Conservation (phyloP, 2,329 filamentous ascomycete species). For the Gliomastix tumulicola region DNA sequence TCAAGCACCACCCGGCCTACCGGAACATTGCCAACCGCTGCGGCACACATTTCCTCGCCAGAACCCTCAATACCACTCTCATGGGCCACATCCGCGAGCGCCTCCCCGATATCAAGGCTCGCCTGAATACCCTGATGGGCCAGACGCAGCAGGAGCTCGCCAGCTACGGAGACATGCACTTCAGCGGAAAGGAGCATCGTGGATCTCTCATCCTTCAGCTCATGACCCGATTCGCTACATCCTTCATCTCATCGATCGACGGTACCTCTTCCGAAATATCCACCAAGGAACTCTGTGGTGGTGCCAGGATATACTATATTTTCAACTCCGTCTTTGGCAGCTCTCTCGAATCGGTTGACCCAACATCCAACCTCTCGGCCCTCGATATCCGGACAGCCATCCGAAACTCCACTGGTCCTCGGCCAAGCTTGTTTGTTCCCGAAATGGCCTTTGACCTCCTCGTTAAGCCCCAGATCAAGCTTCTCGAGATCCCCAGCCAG, state of each 20-base stretch:
- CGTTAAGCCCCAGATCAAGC: constrained; percentile 97
- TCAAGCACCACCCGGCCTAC: constrained; percentile 94
- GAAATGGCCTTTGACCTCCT: constrained; percentile 96
- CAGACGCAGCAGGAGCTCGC: constrained; percentile 98
- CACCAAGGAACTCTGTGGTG: constrained; percentile 93
- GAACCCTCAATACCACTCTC: constrained; percentile 88
- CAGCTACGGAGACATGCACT: constrained; percentile 96
- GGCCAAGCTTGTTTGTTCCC: constrained; percentile 92
- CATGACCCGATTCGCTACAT: constrained; percentile 97
- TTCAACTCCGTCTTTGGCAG: constrained; percentile 99
- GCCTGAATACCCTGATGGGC: constrained; percentile 97
- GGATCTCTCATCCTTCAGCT: constrained; percentile 92
- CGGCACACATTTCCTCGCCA: constrained; percentile 89
- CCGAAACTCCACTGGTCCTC: constrained; percentile 91
- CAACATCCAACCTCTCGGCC: constrained; percentile 88
- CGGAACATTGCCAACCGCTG: constrained; percentile 91
- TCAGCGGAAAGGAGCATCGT: constrained; percentile 93
- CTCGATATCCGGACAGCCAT: constrained; percentile 96
- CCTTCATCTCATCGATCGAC: constrained; percentile 97
- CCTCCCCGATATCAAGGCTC: constrained; percentile 94
- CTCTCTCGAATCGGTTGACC: constrained; percentile 91
- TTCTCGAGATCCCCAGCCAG: constrained; percentile 90
- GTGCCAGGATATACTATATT: constrained; percentile 95
- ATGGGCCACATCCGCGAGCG: constrained; percentile 96
- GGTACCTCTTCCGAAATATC: constrained; percentile 98